Conservation (phyloP, 2,329 filamentous ascomycete species). For the Xylariaceae sp. region DNA sequence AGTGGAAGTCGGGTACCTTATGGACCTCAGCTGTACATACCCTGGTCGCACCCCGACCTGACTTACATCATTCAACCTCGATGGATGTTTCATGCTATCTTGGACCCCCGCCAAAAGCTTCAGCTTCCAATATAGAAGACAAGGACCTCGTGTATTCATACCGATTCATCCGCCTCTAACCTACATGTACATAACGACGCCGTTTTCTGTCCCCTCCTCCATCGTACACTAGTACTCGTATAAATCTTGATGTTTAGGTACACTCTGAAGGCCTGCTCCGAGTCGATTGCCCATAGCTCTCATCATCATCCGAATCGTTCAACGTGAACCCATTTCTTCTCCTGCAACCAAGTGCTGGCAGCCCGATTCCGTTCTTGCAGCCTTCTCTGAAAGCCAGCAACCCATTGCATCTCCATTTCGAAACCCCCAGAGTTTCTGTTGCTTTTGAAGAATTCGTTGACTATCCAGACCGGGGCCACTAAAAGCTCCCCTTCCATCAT, state of each 20-base stretch:
- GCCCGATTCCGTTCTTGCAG: constrained; percentile 20
- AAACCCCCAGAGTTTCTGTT: constrained; percentile 22
- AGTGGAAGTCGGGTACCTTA: neutral
- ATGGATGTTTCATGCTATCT: too few species aligned
- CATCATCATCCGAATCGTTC: constrained; percentile 23
- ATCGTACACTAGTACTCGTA: neutral
- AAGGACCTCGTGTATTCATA: too few species aligned
- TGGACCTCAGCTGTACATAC: neutral
- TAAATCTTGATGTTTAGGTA: constrained; percentile 7
- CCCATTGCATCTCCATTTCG: constrained; percentile 28
- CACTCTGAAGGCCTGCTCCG: constrained; percentile 6
- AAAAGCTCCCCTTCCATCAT: constrained; percentile 35
- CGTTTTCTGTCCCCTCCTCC: too few species aligned
- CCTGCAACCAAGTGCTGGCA: constrained; percentile 23
- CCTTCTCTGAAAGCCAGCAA: constrained; percentile 22
- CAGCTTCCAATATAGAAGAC: too few species aligned
- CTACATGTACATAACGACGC: too few species aligned
- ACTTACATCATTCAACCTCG: too few species aligned
- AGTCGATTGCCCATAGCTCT: neutral
- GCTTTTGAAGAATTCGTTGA: constrained; percentile 26
- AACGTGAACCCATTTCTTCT: constrained; percentile 27
- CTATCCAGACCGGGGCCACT: constrained; percentile 27
- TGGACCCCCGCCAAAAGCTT: too few species aligned
- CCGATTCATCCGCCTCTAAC: too few species aligned
- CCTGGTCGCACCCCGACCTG: neutral